Percentiles rank a stretch among this genome's conserved stretches.
phyloP scores from a whole-genome alignment of 31 red algal genomes.

The Pterothamnion heteromorphum region DNA sequence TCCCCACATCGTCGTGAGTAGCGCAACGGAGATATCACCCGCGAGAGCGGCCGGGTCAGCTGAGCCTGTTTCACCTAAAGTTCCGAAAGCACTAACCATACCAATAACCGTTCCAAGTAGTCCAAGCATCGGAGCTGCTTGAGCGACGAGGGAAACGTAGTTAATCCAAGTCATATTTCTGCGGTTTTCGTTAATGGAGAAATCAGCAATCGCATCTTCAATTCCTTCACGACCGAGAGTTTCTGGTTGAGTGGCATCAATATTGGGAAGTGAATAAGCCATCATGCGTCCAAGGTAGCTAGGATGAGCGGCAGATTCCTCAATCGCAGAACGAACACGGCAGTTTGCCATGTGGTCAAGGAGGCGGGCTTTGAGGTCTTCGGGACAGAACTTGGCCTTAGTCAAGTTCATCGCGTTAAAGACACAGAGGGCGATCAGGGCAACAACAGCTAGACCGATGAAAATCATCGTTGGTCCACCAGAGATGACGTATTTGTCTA shows the following conservation, averaged over 20 bases:
- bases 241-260: background rate
- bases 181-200: background rate
- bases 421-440: background rate
- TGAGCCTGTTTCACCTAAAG: background rate
- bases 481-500: background rate
- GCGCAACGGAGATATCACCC: background rate
- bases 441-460: background rate
- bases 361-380: background rate
- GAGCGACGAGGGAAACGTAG: background rate
- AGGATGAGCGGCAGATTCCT: background rate
- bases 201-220: background rate
- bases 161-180: constrained; percentile 7
- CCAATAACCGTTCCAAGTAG: background rate
- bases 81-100: background rate
- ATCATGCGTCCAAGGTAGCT: background rate
- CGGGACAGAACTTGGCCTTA: background rate
- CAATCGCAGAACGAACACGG: background rate
- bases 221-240: background rate
- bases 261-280: background rate
- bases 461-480: background rate
- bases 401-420: background rate
- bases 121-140: background rate
- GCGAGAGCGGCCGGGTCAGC: background rate
- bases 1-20: background rate
- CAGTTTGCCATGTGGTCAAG: background rate